phyloP scores from a whole-genome alignment of 2,329 filamentous ascomycete species.

The Epichloe typhina region DNA sequence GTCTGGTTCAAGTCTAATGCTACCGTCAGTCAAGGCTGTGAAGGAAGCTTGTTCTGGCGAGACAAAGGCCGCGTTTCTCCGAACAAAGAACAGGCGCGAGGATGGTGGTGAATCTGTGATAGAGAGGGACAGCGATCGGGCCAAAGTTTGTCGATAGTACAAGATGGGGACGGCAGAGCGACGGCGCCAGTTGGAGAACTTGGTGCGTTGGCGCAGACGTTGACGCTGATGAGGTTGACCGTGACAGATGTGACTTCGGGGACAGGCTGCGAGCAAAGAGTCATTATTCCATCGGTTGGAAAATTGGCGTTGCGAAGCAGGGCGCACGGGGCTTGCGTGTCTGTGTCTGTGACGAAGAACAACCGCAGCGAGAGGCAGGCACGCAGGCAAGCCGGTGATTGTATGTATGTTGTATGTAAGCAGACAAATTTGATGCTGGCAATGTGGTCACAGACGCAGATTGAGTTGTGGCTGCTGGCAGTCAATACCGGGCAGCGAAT shows the following conservation, averaged over 20 bases:
- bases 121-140: not conserved
- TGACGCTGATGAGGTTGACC: not conserved
- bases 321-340: conserved; percentile 1
- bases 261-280: not conserved
- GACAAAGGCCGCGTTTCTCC: not conserved
- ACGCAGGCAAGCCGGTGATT: not conserved
- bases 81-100: not conserved
- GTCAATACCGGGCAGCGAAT: not conserved
- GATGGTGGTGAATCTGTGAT: not conserved
- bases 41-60: not conserved
- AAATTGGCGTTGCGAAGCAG: not conserved
- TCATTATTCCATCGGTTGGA: not conserved
- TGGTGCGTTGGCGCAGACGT: not conserved
- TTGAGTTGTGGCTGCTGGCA: not conserved
- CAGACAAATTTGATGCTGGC: not conserved
- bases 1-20: not conserved
- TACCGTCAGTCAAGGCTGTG: not conserved
- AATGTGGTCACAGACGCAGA: not conserved
- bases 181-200: not conserved
- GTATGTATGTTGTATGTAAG: not conserved
- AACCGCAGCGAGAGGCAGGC: not conserved
- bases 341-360: not conserved
- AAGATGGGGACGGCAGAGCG: not conserved
- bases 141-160: not conserved
- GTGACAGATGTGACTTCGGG: not conserved